Evolutionary conservation across 2,329 filamentous ascomycete species (phyloP).

Genomic region (Fusarium sp.): DNA sequence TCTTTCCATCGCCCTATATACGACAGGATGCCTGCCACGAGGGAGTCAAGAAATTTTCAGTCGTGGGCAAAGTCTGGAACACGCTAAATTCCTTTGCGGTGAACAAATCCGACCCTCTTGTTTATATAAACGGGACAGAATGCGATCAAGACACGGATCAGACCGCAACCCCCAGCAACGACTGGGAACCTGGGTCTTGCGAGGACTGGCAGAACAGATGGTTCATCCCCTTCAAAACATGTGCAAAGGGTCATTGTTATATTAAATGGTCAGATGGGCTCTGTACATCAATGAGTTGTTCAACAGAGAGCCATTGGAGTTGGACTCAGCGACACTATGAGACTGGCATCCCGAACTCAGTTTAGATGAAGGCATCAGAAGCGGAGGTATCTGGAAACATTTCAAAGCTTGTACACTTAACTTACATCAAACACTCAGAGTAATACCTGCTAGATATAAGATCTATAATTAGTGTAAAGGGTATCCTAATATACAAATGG

Average conservation of each 20-base stretch:
- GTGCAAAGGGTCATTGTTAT: not conserved
- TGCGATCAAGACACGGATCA: not conserved
- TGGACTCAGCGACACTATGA: not conserved
- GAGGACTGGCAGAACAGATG: too few relatives aligned
- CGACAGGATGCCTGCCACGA: not conserved
- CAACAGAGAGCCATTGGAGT: not conserved
- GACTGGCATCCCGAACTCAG: not conserved
- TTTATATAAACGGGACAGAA: not conserved
- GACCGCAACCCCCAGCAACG: not conserved
- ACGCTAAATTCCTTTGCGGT: too few relatives aligned
- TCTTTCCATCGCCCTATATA: not conserved
- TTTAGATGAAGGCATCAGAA: not conserved
- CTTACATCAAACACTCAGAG: not conserved
- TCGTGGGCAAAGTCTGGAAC: not conserved
- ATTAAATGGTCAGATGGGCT: not conserved
- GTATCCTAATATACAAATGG: not conserved
- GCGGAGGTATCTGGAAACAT: not conserved
- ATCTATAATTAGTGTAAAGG: not conserved
- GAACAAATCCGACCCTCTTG: not conserved
- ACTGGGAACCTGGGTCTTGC: too few relatives aligned
- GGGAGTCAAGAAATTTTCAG: not conserved
- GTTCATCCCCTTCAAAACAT: too few relatives aligned
- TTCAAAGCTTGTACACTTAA: not conserved
- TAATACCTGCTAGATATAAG: not conserved
- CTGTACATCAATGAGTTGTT: fast-evolving